These are phyloP conservation scores for Fusarium virguliforme DNA, from an alignment of 2,329 filamentous ascomycete genomes.

Conservation along the genomic window DNA sequence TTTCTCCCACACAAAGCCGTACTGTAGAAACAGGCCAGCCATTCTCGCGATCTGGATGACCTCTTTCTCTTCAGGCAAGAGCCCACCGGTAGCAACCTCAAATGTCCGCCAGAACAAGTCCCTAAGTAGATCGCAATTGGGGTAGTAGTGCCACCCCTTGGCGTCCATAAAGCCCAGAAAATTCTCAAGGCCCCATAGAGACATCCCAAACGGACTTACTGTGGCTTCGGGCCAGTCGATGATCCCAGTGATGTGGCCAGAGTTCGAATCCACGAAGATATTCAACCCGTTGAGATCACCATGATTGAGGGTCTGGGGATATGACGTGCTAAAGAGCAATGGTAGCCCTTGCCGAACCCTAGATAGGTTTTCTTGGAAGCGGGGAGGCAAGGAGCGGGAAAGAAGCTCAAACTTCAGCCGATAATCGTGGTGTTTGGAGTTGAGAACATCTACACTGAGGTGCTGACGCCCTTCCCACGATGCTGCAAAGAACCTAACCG, in stretches of 20 bases:
- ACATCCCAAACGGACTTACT: slow-evolving; percentile 4
- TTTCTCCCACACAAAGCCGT: background rate
- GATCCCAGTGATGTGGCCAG: slow-evolving; percentile 9
- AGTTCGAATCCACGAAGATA: background rate
- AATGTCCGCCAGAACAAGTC: background rate
- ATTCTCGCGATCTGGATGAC: background rate
- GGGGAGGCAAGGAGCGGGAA: background rate
- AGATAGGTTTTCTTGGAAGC: background rate
- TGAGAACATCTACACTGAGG: background rate
- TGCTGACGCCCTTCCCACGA: background rate
- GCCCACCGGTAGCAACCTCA: background rate
- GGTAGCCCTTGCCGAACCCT: background rate
- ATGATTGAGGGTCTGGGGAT: slow-evolving; percentile 13
- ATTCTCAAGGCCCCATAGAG: slow-evolving; percentile 21
- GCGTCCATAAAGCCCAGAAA: background rate
- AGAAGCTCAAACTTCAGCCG: background rate
- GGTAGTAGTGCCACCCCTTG: background rate
- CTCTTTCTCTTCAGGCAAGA: background rate
- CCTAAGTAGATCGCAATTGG: background rate
- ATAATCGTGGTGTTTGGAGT: background rate
- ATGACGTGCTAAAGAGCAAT: background rate
- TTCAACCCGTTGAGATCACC: slow-evolving; percentile 12
- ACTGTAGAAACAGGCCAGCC: background rate
- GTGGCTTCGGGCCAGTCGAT: slow-evolving; percentile 11
- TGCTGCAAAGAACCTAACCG: background rate